phyloP scores from a whole-genome alignment of 441 rosid species.

The Isatis lusitanica region DNA sequence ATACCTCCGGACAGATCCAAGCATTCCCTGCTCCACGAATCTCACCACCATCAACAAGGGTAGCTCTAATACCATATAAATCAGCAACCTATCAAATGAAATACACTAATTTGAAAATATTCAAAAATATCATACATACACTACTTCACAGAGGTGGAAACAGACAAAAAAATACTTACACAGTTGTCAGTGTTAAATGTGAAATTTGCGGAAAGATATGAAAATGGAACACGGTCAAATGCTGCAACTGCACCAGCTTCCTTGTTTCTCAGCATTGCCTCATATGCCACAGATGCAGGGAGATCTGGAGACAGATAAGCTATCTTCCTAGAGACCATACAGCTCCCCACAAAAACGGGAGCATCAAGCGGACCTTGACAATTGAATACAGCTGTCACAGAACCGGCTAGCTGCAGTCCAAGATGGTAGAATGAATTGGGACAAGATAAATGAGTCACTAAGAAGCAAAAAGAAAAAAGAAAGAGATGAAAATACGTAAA shows the following conservation, averaged over 20 bases:
- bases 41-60: slow-evolving; percentile 99
- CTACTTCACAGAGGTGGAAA: slow-evolving; percentile 3
- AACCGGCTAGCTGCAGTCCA: slow-evolving; percentile 89
- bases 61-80: slow-evolving; percentile 97
- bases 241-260: slow-evolving; percentile 99
- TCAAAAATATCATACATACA: slow-evolving; percentile 1
- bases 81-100: slow-evolving; percentile 78
- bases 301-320: slow-evolving; percentile 62
- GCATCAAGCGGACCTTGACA: slow-evolving; percentile 99
- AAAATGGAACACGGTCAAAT: slow-evolving; percentile 97
- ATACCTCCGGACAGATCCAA: slow-evolving; percentile 98
- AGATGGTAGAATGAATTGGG: slow-evolving; percentile 28
- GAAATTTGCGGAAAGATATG: slow-evolving; percentile 96
- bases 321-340: slow-evolving; percentile 92
- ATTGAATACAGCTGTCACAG: slow-evolving; percentile 95
- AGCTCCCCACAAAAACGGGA: slow-evolving; percentile 97
- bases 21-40: slow-evolving; percentile 99
- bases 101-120: slow-evolving; percentile 22
- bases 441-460: slow-evolving; percentile 7
- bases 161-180: slow-evolving; percentile 52
- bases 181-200: slow-evolving; percentile 97
- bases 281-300: slow-evolving; percentile 79
- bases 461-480: not conserved
- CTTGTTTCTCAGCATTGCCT: slow-evolving; percentile 89
- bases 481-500: slow-evolving; percentile 16